Evolutionary conservation across 331 rosid species (phyloP), one percentile per base, ranked within the genome.

Genomic region (Malus hybrid): DNA sequence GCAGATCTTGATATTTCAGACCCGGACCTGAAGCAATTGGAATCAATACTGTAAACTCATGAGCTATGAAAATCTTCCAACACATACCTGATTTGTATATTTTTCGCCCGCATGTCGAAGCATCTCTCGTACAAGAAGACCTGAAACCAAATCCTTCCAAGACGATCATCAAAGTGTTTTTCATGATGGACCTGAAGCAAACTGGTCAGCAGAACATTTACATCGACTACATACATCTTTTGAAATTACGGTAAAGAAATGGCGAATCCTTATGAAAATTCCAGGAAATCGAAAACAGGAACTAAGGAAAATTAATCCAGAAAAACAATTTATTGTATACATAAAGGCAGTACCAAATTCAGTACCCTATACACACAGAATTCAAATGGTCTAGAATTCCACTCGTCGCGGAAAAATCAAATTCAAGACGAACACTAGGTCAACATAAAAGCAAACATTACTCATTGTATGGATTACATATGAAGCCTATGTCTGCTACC

Each of bases 21-120:
- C 88, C 89, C 87, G 5, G 87, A 87, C 75, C 66, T 91, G 78
- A 85, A 81, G 86, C 89, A 86, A 82, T 79, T 94, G 79, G 90
- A 94, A 67, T 86, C 95, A 62, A 86, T 91, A 69, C 84, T 92
- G 39, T 92, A 83, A 92, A 73, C 22, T 67, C 79, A 74, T 50
- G 75, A 54, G 67, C 64, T 8, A 9, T 72, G n/a, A n/a, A 9
- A 70, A 2, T 24, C 63, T 70, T 71, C 67, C 27, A 32, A 50
- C 57, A 65, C 27, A 18, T 33, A 14, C 28, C 10, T 72, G 39
- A 22, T 24, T 27, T 27, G 76, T 36, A 59, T 13, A 34, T 28
- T 28, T 28, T 28, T 28, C 29, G 29, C 29, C 29, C 29, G 3
- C 29, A 2, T 18, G 20, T 28, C 24, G 24, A 24, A 24, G 24